Evolutionary conservation across 305 asterid species (phyloP).

Genomic region (Fraxinus angustifolia): DNA sequence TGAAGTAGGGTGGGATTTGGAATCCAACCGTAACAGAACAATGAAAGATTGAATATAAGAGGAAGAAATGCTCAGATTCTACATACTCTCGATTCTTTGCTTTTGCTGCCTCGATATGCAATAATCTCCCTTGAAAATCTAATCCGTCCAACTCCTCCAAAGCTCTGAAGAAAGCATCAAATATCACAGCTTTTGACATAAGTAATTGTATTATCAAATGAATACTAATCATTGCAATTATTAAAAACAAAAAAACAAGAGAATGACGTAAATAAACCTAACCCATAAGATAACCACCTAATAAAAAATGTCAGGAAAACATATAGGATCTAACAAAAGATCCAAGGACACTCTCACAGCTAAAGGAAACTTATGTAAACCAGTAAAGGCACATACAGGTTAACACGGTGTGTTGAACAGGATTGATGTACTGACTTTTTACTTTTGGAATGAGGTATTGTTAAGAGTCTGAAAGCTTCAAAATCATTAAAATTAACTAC

Average conservation of each 20-base stretch:
- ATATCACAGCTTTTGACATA: slow-evolving; percentile 3
- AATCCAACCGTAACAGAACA: not conserved
- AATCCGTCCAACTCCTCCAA: slow-evolving; percentile 71
- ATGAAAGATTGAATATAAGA: not conserved
- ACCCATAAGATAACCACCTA: not conserved
- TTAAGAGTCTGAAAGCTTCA: not conserved
- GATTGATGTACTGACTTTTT: not conserved
- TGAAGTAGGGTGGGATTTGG: not conserved
- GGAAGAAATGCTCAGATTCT: not conserved
- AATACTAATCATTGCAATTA: not conserved
- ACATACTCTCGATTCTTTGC: slow-evolving; percentile 59
- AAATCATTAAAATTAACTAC: not conserved
- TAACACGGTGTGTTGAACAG: not conserved
- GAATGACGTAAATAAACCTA: slow-evolving; percentile 9
- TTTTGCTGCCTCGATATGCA: slow-evolving; percentile 89
- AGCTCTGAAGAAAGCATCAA: slow-evolving; percentile 51
- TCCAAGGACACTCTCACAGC: not conserved
- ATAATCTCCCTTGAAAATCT: slow-evolving; percentile 84
- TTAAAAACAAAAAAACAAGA: not conserved
- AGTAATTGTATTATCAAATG: not conserved
- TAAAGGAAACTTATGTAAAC: slow-evolving; percentile 5
- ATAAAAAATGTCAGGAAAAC: not conserved
- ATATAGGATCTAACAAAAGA: not conserved
- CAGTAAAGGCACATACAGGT: not conserved
- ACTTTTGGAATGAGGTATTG: not conserved